Conservation (phyloP, 805 yeast species). For the Yarrowia yakushimensis region DNA sequence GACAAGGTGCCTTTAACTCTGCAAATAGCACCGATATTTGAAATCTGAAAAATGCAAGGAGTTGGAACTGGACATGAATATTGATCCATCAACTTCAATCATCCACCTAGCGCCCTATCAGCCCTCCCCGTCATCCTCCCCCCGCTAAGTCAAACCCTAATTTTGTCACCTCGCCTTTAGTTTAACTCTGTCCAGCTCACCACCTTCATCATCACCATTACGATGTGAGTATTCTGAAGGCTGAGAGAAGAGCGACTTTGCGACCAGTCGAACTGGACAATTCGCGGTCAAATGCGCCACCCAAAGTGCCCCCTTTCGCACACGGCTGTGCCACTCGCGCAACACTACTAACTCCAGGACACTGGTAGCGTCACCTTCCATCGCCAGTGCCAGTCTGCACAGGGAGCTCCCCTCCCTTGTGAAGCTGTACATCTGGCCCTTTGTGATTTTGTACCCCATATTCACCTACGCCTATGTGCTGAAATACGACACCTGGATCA, state of each 20-base stretch:
- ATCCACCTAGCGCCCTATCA: not conserved
- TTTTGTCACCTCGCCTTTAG: not conserved
- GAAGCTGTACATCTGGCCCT: constrained; percentile 82
- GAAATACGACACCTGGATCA: constrained; percentile 76
- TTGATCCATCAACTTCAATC: too few species aligned
- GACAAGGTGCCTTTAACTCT: not conserved
- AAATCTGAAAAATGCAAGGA: not conserved
- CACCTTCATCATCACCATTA: constrained; percentile 11
- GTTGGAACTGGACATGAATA: too few species aligned
- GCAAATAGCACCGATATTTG: not conserved
- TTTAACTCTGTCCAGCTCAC: constrained; percentile 16
- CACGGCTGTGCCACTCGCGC: not conserved
- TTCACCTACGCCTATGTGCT: constrained; percentile 60
- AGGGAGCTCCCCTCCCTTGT: constrained; percentile 56
- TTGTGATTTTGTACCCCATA: constrained; percentile 65
- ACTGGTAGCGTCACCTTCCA: constrained; percentile 68
- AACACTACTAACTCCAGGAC: constrained; percentile 7
- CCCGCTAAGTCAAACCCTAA: not conserved
- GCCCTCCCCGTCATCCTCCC: not conserved
- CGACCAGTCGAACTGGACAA: not conserved
- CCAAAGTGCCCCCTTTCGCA: too few species aligned
- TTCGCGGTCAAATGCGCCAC: too few species aligned
- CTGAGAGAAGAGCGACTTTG: not conserved
- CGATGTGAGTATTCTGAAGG: constrained; percentile 3
- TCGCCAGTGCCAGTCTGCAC: constrained; percentile 69